Evolutionary conservation across 352 stramenopile species (phyloP), one percentile per base, ranked within the genome.

Genomic region (Hyaloperonospora brassicae): DNA sequence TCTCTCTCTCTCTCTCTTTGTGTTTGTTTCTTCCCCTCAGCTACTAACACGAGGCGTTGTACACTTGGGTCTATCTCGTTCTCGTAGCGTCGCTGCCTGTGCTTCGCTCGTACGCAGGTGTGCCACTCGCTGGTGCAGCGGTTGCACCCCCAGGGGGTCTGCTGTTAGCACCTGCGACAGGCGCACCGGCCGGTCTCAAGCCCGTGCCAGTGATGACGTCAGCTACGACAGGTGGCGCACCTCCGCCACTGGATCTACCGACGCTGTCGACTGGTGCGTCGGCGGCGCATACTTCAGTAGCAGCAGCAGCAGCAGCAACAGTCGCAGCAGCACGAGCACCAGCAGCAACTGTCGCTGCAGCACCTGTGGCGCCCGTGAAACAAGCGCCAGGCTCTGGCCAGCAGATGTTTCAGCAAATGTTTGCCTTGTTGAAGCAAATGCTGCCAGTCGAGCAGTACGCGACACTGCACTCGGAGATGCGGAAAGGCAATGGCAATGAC

Each of bases 331-430:
- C 17, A 17, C 17, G 17, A 34, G 27, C 27, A 34, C 4, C 27
- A 34, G 4, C 27, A 8, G 4, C 27, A 9, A 34, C 8, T 9
- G 27, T 8, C 4, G 4, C 27, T 9, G 27, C 27, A 34, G 27
- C 27, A 34, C 27, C 27, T 8, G 27, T 34, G 27, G 8, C 55
- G 1, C 42, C 59, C 7, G 57, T 57, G 14, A 82, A 85, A 44
- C 71, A 82, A 47, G 35, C 74, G 14, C 50, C 72, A 0, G 80
- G 75, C 10, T 87, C 76, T 5, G 80, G 81, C 0, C 78, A 91
- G 59, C 76, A 91, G 70, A 88, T 87, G 77, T 89, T 91, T 50
- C 76, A 89, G 73, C 78, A 91, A 68, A 91, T 89, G 81, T 91
- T 91, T 50, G 81, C 78, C 27, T 58, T 91, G 34, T 47, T 91